Conservation (phyloP, 305 asterid species). For the Plantago lanceolata region DNA sequence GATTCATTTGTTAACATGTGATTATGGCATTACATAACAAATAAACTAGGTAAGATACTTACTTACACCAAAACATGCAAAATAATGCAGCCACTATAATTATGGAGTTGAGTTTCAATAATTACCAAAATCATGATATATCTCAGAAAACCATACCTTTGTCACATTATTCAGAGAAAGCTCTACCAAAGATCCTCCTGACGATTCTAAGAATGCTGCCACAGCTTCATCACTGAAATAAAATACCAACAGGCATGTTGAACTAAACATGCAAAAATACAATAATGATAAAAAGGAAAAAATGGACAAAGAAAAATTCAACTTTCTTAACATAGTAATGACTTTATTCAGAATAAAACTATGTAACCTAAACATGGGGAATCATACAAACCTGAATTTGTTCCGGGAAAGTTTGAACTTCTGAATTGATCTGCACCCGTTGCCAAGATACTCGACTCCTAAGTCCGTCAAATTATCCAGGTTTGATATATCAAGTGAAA, state of each 20-base stretch:
- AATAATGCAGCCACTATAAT: background rate
- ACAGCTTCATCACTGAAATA: slow-evolving; percentile 67
- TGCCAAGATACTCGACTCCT: slow-evolving; percentile 60
- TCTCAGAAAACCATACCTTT: slow-evolving; percentile 37
- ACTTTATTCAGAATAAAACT: too few relatives aligned
- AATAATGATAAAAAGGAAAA: background rate
- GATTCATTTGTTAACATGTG: too few relatives aligned
- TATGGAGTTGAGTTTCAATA: background rate
- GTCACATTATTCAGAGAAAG: slow-evolving; percentile 59
- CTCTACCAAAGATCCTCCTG: slow-evolving; percentile 61
- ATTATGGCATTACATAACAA: too few relatives aligned
- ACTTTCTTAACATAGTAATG: background rate
- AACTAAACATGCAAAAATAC: background rate
- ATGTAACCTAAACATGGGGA: slow-evolving; percentile 8
- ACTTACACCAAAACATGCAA: background rate
- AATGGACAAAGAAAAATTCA: too few relatives aligned
- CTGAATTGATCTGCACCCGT: slow-evolving; percentile 60
- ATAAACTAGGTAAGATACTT: too few relatives aligned
- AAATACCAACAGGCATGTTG: background rate
- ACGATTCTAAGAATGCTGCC: slow-evolving; percentile 75
- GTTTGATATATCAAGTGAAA: slow-evolving; percentile 59
- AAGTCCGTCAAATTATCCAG: slow-evolving; percentile 52
- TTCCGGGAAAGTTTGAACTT: slow-evolving; percentile 52
- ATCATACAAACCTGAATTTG: slow-evolving; percentile 54
- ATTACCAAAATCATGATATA: too few relatives aligned